Conservation (phyloP, 164 flowering plant genomes). For the Protea cynaroides region DNA sequence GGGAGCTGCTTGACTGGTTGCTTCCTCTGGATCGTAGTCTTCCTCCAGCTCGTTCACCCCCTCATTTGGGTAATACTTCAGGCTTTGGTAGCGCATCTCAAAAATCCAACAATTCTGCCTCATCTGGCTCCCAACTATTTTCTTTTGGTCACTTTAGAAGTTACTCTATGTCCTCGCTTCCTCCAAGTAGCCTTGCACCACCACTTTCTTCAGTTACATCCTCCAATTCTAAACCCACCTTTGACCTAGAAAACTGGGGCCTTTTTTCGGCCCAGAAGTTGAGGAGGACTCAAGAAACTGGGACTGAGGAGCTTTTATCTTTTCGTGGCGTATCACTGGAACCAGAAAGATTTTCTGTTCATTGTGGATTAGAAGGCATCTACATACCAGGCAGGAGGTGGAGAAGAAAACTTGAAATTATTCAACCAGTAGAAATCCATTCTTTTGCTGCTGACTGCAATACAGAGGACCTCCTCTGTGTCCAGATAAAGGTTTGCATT, state of each 20-base stretch:
- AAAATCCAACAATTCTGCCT: constrained; percentile 35
- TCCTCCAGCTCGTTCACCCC: constrained; percentile 58
- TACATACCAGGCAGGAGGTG: constrained; percentile 90
- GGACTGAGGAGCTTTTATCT: constrained; percentile 60
- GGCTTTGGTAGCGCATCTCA: constrained; percentile 43
- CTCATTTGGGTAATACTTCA: constrained; percentile 45
- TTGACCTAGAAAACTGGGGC: constrained; percentile 75
- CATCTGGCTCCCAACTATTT: constrained; percentile 79
- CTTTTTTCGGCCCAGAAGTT: constrained; percentile 42
- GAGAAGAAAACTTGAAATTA: constrained; percentile 84
- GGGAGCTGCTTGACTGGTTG: constrained; percentile 81
- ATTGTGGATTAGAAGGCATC: constrained; percentile 91
- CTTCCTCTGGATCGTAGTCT: constrained; percentile 78
- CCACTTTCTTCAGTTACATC: constrained; percentile 36
- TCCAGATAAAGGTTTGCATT: constrained; percentile 28
- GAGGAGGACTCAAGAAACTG: constrained; percentile 40
- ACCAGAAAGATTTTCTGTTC: constrained; percentile 85
- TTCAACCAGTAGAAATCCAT: constrained; percentile 83
- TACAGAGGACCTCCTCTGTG: constrained; percentile 92
- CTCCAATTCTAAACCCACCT: constrained; percentile 45
- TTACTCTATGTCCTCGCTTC: constrained; percentile 93
- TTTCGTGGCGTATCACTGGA: constrained; percentile 83
- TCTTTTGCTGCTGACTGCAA: constrained; percentile 89
- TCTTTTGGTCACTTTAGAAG: constrained; percentile 89
- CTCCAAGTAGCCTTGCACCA: constrained; percentile 47